phyloP scores from a whole-genome alignment of 2,329 filamentous ascomycete species.

The Raffaelea deltoideospora region DNA sequence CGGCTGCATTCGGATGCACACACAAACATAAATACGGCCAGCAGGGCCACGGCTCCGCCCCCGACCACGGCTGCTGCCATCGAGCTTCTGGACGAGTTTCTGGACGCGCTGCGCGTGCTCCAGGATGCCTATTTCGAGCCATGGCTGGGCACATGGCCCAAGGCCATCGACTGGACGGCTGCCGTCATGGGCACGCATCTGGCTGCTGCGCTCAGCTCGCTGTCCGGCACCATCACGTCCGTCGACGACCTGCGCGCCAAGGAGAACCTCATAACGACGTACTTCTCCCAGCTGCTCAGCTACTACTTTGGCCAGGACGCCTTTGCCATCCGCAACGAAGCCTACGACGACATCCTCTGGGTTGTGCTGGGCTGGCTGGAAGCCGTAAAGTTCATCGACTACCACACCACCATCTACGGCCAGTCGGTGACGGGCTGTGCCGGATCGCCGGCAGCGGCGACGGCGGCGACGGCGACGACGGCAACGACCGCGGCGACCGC shows the following conservation, averaged over 20 bases:
- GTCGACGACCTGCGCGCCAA: conserved; percentile 31
- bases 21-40: no score
- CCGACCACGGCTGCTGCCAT: neutral
- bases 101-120: conserved; percentile 56
- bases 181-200: conserved; percentile 73
- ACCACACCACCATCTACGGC: conserved; percentile 53
- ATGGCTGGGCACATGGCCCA: conserved; percentile 70
- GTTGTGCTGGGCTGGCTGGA: conserved; percentile 87
- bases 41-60: no score
- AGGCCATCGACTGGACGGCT: conserved; percentile 83
- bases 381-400: conserved; percentile 56
- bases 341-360: conserved; percentile 92
- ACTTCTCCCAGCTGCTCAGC: conserved; percentile 60
- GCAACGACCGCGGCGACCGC: neutral
- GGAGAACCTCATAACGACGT: conserved; percentile 69
- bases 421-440: conserved; percentile 10
- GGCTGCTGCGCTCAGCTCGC: conserved; percentile 54
- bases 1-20: no score
- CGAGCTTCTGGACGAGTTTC: conserved; percentile 27
- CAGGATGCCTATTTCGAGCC: conserved; percentile 64
- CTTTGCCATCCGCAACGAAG: conserved; percentile 55
- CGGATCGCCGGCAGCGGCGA: neutral
- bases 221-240: conserved; percentile 41
- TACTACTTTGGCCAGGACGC: conserved; percentile 83
- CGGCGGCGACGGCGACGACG: neutral